Percentiles rank a stretch among this genome's conserved stretches.
These are phyloP conservation scores for Clavispora santaluciae DNA, from an alignment of 805 yeast genomes.

Conservation along the genomic window DNA sequence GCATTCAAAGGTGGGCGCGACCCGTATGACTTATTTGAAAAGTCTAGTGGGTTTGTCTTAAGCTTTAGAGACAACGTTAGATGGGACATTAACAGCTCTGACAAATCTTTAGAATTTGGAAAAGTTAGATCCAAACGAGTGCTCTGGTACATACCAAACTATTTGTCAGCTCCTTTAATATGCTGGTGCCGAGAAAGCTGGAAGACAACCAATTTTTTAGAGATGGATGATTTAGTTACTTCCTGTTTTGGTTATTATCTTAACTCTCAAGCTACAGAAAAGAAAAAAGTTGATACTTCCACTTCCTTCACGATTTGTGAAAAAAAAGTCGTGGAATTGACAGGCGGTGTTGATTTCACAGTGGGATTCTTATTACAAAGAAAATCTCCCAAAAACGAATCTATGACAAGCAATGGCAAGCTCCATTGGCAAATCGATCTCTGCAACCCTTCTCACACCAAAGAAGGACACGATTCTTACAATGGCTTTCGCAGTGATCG, in stretches of 20 bases:
- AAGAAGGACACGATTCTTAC: constrained; percentile 36
- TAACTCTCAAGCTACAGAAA: constrained; percentile 12
- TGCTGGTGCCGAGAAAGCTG: constrained; percentile 55
- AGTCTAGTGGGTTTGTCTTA: constrained; percentile 71
- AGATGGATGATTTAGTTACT: constrained; percentile 36
- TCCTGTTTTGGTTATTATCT: constrained; percentile 47
- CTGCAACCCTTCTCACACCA: constrained; percentile 50
- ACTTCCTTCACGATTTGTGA: constrained; percentile 21
- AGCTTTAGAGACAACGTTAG: constrained; percentile 61
- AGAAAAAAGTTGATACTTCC: constrained; percentile 15
- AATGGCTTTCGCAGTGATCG: constrained; percentile 36
- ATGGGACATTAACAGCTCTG: constrained; percentile 59
- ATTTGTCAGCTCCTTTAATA: constrained; percentile 44
- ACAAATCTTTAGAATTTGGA: constrained; percentile 65
- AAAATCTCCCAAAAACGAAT: constrained; percentile 15
- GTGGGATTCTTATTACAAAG: constrained; percentile 59
- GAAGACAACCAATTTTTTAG: constrained; percentile 43
- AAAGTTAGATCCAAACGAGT: constrained; percentile 58
- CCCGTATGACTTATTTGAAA: constrained; percentile 68
- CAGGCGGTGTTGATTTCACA: constrained; percentile 57
- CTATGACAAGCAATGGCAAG: constrained; percentile 41
- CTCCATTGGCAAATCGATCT: constrained; percentile 61
- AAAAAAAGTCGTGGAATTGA: constrained; percentile 51
- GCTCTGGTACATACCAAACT: constrained; percentile 73
- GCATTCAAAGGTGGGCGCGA: constrained; percentile 70